Evolutionary conservation across 805 yeast species (phyloP), one percentile per base, ranked within the genome.

Genomic region (Candida coleopterorum): DNA sequence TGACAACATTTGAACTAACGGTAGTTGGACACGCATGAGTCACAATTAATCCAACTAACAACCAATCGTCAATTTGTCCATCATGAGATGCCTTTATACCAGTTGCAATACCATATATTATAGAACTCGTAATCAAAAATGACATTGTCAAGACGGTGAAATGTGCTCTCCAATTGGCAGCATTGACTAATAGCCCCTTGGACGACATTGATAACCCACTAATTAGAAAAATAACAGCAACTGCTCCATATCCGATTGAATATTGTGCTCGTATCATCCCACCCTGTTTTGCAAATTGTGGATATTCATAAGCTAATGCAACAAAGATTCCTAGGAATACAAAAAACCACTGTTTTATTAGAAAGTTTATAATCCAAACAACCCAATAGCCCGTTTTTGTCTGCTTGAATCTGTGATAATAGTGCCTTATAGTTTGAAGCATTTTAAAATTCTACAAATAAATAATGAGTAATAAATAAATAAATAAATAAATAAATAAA

Each of bases 1-100:
- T 88, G 20, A 88, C 89, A 20, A 88, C 96, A 54, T 88, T 88
- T 2, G 96, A 86, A 0, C 89, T 77, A 14, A 88, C 95, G 0
- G 96, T 88, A 7, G 96, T 88, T 20, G 96, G 96, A 56, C 94
- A 85, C 9, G 90, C 75, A 21, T 85, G 85, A 2, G 95, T 84
- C 31, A 86, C 82, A 14, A 88, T 75, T 40, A 88, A 58, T 1
- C 96, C 96, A 10, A 83, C 83, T 16, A 88, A 62, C 47, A 86
- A 72, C 86, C 93, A 86, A 23, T 74, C 70, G 47, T 79, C 81
- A 25, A 87, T 84, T n/a, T 63, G 53, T 1, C 62, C 56, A 50
- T 84, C 71, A 42, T 73, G 42, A 1, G 89, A 74, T 5, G 68
- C 67, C 44, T 72, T 70, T 18, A 87, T 79, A 1, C 85, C 95